These are phyloP conservation scores for Pseudogymnoascus verrucosus DNA, from an alignment of 2,329 filamentous ascomycete species.

Conservation along the genomic window DNA sequence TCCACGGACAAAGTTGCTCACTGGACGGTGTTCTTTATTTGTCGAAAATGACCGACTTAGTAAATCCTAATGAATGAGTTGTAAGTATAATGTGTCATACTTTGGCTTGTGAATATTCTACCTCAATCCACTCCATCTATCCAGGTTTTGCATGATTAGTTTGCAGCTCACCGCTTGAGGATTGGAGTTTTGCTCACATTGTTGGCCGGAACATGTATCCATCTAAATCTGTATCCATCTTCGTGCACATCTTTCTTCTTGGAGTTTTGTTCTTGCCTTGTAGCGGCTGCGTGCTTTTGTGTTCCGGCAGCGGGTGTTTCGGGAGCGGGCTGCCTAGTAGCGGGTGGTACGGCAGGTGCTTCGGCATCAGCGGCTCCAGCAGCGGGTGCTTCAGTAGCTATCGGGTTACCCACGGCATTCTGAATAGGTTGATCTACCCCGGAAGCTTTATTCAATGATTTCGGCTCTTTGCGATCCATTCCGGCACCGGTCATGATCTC, in stretches of 20 bases:
- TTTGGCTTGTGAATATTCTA: neutral
- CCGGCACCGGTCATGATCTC: neutral
- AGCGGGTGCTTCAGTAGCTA: neutral
- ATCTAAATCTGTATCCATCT: neutral
- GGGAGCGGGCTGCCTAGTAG: neutral
- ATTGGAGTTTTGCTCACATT: neutral
- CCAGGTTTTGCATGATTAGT: neutral
- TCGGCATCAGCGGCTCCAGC: neutral
- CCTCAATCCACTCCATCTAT: slow-evolving; percentile 2
- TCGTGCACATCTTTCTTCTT: neutral
- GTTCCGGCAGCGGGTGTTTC: neutral
- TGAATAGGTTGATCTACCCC: neutral
- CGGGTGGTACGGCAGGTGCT: neutral
- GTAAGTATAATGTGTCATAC: neutral
- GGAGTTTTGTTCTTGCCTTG: neutral
- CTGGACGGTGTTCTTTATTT: neutral
- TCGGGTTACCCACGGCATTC: neutral
- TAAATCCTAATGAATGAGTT: neutral
- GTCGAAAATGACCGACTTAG: slow-evolving; percentile 1
- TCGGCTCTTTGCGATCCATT: neutral
- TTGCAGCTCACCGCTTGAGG: neutral
- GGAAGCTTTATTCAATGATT: neutral
- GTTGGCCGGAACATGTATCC: slow-evolving; percentile 1
- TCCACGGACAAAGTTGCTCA: neutral
- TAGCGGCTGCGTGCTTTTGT: neutral